These are phyloP conservation scores for Astrocystis sublimbata DNA, from an alignment of 495 filamentous ascomycete genomes.

Conservation along the genomic window DNA sequence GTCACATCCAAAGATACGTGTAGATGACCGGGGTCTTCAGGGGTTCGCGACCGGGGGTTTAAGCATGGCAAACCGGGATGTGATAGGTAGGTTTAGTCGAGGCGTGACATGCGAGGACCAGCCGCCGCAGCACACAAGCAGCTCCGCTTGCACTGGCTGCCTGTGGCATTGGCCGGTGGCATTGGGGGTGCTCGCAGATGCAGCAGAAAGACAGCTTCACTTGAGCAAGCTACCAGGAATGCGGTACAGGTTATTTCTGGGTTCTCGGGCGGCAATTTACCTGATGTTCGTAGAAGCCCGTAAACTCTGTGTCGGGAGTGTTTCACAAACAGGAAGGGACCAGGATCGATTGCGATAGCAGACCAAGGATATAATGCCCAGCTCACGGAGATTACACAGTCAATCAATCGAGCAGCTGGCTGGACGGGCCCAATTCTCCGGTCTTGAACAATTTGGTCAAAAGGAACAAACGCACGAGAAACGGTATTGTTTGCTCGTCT, in stretches of 20 bases:
- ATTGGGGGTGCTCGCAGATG: slow-evolving; percentile 18
- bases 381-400: slow-evolving; percentile 13
- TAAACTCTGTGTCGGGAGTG: slow-evolving; percentile 32
- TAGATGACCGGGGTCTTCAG: not conserved
- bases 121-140: slow-evolving; percentile 27
- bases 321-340: slow-evolving; percentile 31
- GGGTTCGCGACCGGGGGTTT: not conserved
- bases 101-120: slow-evolving; percentile 8
- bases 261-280: slow-evolving; percentile 27
- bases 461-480: slow-evolving; percentile 3
- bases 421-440: not conserved
- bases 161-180: slow-evolving; percentile 1
- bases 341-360: not conserved
- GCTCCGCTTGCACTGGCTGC: slow-evolving; percentile 23
- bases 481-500: not conserved
- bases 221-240: slow-evolving; percentile 10
- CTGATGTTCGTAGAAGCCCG: slow-evolving; percentile 21
- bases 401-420: not conserved
- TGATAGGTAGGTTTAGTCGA: not conserved
- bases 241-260: slow-evolving; percentile 18
- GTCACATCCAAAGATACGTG: not conserved
- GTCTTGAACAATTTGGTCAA: slow-evolving; percentile 2
- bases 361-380: slow-evolving; percentile 10
- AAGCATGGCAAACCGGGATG: slow-evolving; percentile 10
- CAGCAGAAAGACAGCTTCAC: slow-evolving; percentile 7